Evolutionary conservation across 345 rosid genomes (phyloP), one percentile per base, ranked within the genome.

Genomic region (Populus ilicifolia): DNA sequence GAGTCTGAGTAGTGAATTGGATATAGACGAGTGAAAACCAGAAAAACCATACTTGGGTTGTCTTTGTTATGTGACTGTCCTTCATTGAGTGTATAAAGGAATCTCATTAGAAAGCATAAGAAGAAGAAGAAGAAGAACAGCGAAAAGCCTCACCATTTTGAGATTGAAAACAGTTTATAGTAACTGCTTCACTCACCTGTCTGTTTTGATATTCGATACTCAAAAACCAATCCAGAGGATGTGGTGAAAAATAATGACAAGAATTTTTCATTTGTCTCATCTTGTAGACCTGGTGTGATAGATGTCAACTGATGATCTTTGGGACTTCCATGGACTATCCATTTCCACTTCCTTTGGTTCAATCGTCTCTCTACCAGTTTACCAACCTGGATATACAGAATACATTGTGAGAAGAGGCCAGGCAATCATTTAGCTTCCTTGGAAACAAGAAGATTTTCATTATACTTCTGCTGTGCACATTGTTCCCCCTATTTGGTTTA

Each of bases 271-370:
- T 70, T 83, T 35, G 74, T 69, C 63, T 88, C 91, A 69, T 91
- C 90, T 80, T 87, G 90, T 65, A 75, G 44, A 71, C 78, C 74
- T 27, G 80, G 86, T 29, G 90, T 82, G 44, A 91, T 88, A 13
- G 90, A 87, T 44, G 95, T 88, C 72, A 89, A 79, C 48, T 70
- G 81, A 71, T 87, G 85, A 70, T 83, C 80, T 72, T 81, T 80
- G 8, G 91, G 88, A 86, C 88, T 86, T 74, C 85, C 95, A 83
- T 89, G 91, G 75, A 56, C 70, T 39, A 85, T 86, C 95, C 95
- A 91, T 82, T 86, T 91, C 93, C 95, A 89, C 81, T 87, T 91
- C 78, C 90, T 81, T 72, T 86, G 87, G 71, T 85, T 75, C 8
- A 86, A 74, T 39, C 89, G 78, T 78, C 93, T 87, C 83, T 91